Conservation (phyloP, 352 stramenopile species). For the Lagenidium giganteum region DNA sequence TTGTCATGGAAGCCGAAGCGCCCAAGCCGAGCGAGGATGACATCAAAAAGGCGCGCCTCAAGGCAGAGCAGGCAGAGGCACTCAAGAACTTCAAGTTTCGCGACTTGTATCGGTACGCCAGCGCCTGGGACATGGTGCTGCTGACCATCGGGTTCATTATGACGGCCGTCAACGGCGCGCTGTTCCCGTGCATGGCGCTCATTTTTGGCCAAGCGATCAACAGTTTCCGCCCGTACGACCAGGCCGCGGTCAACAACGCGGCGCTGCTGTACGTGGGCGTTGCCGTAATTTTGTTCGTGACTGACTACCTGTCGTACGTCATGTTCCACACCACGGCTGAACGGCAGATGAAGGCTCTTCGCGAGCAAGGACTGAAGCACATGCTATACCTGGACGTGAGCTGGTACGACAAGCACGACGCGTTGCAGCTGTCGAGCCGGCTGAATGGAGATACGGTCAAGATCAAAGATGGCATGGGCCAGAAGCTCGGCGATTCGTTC, state of each 20-base stretch:
- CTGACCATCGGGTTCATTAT: conserved; percentile 24
- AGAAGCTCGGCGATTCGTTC: conserved; percentile 33
- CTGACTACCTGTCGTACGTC: conserved; percentile 14
- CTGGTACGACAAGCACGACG: conserved; percentile 35
- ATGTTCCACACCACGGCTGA: conserved; percentile 18
- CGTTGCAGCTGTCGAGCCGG: conserved; percentile 25
- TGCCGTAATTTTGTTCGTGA: conserved; percentile 12
- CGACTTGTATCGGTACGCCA: conserved; percentile 37
- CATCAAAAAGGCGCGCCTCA: no score
- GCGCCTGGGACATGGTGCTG: conserved; percentile 19
- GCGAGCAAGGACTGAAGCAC: conserved; percentile 21
- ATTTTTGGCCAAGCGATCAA: conserved; percentile 42
- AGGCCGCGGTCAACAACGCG: conserved; percentile 17
- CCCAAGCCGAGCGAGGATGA: no score
- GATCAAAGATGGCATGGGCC: conserved; percentile 42
- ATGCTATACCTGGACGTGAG: conserved; percentile 40
- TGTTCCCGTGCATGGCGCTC: conserved; percentile 47
- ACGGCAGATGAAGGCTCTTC: conserved; percentile 31
- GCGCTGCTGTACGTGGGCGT: conserved; percentile 19
- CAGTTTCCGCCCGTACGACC: conserved; percentile 24
- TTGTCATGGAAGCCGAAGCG: no score
- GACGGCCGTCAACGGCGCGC: conserved; percentile 29
- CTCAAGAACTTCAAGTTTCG: no score
- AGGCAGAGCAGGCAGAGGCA: no score
- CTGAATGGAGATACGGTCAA: conserved; percentile 37